These are phyloP conservation scores for Chamaenerion angustifolium DNA, from an alignment of 345 rosid genomes.

Conservation along the genomic window DNA sequence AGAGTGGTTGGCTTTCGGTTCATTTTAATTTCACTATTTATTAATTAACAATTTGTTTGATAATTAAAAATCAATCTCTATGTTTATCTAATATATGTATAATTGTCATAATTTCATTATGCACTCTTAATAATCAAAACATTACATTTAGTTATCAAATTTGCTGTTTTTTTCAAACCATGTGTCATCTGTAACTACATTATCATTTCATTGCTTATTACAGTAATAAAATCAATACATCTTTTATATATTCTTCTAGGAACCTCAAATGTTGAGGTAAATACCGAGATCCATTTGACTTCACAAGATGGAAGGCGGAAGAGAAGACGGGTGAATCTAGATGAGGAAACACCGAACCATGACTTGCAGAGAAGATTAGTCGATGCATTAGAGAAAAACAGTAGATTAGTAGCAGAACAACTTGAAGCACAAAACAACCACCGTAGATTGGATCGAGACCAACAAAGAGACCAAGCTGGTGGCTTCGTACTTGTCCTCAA, in stretches of 20 bases:
- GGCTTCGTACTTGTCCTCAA: constrained; percentile 63
- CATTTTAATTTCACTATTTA: too few relatives aligned
- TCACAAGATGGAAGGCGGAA: constrained; percentile 58
- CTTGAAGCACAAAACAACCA: constrained; percentile 74
- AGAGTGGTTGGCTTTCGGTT: too few relatives aligned
- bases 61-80: too few relatives aligned
- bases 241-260: constrained; percentile 21
- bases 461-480: constrained; percentile 57
- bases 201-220: too few relatives aligned
- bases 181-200: too few relatives aligned
- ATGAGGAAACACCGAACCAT: constrained; percentile 20
- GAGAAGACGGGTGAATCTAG: constrained; percentile 49
- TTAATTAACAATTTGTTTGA: too few relatives aligned
- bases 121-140: too few relatives aligned
- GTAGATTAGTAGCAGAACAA: constrained; percentile 61
- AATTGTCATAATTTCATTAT: too few relatives aligned
- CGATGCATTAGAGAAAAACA: constrained; percentile 58
- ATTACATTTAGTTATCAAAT: too few relatives aligned
- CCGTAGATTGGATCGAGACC: constrained; percentile 65
- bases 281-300: constrained; percentile 41
- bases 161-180: too few relatives aligned
- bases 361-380: constrained; percentile 32
- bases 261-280: constrained; percentile 23
- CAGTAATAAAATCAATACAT: too few relatives aligned
- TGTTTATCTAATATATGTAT: too few relatives aligned